A percentile compares a stretch with the other conserved stretches of the same genome.
phyloP scores from a whole-genome alignment of 2,329 filamentous ascomycete species.

The Penicillium corylophilum region DNA sequence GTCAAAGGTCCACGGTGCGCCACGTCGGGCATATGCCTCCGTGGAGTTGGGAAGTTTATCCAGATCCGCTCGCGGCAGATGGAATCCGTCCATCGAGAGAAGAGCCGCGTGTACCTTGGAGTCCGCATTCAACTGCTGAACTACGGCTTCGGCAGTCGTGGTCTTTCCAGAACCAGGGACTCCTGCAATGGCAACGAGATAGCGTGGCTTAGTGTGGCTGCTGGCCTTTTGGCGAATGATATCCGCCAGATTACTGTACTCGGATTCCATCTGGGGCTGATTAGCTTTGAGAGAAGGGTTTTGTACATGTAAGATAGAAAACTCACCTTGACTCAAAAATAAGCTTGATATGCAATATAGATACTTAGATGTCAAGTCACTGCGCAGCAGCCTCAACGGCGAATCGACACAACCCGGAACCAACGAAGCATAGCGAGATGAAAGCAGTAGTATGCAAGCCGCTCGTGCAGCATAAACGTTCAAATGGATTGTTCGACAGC shows the following conservation, averaged over 20 bases:
- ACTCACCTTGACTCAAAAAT: slow-evolving; percentile 5
- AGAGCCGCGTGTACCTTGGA: slow-evolving; percentile 14
- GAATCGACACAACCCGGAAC: background rate
- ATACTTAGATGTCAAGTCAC: background rate
- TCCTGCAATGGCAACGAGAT: slow-evolving; percentile 31
- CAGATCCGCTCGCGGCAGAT: slow-evolving; percentile 30
- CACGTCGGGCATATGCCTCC: slow-evolving; percentile 37
- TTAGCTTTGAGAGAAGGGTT: slow-evolving; percentile 4
- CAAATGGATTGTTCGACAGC: background rate
- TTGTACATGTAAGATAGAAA: too few relatives aligned
- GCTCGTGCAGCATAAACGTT: background rate
- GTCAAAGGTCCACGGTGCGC: slow-evolving; percentile 42
- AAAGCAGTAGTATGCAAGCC: background rate
- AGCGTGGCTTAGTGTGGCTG: slow-evolving; percentile 17
- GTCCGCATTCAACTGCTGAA: slow-evolving; percentile 24
- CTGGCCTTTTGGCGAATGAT: slow-evolving; percentile 18
- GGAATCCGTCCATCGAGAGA: slow-evolving; percentile 42
- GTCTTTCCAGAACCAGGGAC: slow-evolving; percentile 38
- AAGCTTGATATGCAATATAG: background rate
- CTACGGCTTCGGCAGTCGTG: slow-evolving; percentile 31
- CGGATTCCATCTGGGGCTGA: slow-evolving; percentile 21
- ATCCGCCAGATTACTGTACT: slow-evolving; percentile 21
- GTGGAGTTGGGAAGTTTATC: slow-evolving; percentile 32
- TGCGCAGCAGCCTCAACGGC: slow-evolving; percentile 1
- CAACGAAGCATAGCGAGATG: slow-evolving; percentile 5